These are phyloP conservation scores for Saccharomyces uvarum DNA, from an alignment of 1,139 yeast species.

Conservation along the genomic window DNA sequence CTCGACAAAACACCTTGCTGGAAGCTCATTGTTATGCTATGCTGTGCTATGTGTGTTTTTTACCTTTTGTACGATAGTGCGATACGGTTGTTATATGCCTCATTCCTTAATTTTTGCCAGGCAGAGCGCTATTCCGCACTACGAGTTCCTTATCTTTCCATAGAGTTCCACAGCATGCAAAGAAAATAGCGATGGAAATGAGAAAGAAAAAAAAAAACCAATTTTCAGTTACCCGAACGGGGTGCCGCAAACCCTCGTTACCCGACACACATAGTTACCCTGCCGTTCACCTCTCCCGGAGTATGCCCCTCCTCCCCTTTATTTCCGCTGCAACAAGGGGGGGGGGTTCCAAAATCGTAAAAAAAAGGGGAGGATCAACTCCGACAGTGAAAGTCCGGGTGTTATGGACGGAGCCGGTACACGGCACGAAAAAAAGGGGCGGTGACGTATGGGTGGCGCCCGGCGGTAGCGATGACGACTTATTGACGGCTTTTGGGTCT, in stretches of 20 bases:
- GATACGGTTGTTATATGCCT: background rate
- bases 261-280: background rate
- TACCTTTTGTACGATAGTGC: background rate
- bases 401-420: no score
- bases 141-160: background rate
- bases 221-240: no score
- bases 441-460: no score
- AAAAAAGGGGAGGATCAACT: constrained; percentile 2
- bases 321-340: background rate
- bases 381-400: background rate
- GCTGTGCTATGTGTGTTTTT: background rate
- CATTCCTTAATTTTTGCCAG: background rate
- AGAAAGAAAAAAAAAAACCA: background rate
- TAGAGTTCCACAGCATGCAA: background rate
- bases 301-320: background rate
- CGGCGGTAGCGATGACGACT: no score
- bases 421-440: no score
- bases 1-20: background rate
- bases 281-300: background rate
- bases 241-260: background rate
- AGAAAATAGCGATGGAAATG: background rate
- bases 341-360: background rate
- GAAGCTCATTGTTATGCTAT: background rate
- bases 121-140: background rate
- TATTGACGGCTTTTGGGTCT: no score